Evolutionary conservation across 2,329 filamentous ascomycete species (phyloP), one percentile per base, ranked within the genome.

Genomic region (Epichloe sylvatica): DNA sequence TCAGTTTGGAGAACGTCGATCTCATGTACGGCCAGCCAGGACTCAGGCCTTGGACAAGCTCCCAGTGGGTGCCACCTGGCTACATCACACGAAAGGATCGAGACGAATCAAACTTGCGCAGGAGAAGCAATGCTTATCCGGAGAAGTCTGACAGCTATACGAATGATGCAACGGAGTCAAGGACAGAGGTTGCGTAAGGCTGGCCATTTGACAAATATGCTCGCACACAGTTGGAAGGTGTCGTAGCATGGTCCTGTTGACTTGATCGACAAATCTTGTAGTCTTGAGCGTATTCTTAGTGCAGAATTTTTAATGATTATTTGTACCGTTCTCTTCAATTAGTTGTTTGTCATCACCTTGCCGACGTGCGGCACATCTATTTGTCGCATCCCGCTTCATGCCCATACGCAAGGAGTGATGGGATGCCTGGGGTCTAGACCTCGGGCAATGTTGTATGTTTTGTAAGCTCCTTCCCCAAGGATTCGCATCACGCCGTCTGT

Each of bases 1-100:
- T 83, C 9, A 79, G 77, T 12, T 71, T 86, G n/a, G 83, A 86
- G 66, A 79, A 84, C 56, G 78, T 86, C 51, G 82, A 86, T 62
- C 74, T 77, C 47, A 83, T 84, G 79, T 86, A 86, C 61, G 73
- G 81, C 45, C 66, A 80, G 19, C 64, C 56, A 3, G 54, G 70
- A 40, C 71, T 84, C n/a, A 77, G 75, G 62, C 74, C 81, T 3
- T 81, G 78, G 75, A 74, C 72, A 60, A 80, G 76, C 57, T 62
- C 67, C 52, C 67, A 71, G 53, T 84, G 75, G 75, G 63, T 67
- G 36, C 70, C 70, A 13, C 66, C 65, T 1, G 70, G 70, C n/a
- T 72, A 70, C 53, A 56, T 65, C 52, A 71, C 64, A 46, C 65
- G 65, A 49, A 64, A 60, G 60, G 52, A 66, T 50, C 59, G 65